Base-by-base conservation (phyloP, 108 stramenopile species). In the Cylindrotheca closterium region DNA sequence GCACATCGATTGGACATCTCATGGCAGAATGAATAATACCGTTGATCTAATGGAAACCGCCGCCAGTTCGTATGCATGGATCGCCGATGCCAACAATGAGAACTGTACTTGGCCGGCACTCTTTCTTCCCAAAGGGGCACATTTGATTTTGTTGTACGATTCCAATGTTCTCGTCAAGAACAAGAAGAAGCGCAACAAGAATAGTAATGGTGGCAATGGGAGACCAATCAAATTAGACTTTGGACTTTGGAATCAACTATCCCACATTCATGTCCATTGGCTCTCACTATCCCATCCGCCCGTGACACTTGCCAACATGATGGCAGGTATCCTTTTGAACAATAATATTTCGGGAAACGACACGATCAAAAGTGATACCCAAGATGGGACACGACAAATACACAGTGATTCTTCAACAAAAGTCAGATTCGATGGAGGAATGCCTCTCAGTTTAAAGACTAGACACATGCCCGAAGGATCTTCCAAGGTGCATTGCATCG, bases 261-360 rank as follows among this genome's bases (percentile, higher is more conserved):
- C 68, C 15, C 67, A 82, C 53, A 7, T 82, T 18, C 63, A 63
- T 23, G 66, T 68, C 1, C 73, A 75, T 67, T 82, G 81, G 81
- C 17, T 82, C 3, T 67, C 77, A 0, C 18, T 66, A 54, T 52
- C 28, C 4, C 45, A 60, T 23, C 1, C 28, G 1, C 5, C 37
- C 45, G 25, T 1, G 1, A 27, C 23, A 18, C 22, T 51, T 5
- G 51, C 51, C 7, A 10, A 22, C 17, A 26, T 30, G 25, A 56
- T 56, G 7, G 27, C 10, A 27, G 29, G 28, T 22, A 51, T 51
- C 21, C 10, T 51, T 51, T 19, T 19, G 21, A 8, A 15, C 15
- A 8, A 45, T 45, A n/a, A n/a, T n/a, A n/a, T n/a, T n/a, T n/a
- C n/a, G n/a, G n/a, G n/a, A n/a, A n/a, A n/a, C n/a, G n/a, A n/a